phyloP scores from a whole-genome alignment of 1,139 yeast species.

The Zygoascus sp. region DNA sequence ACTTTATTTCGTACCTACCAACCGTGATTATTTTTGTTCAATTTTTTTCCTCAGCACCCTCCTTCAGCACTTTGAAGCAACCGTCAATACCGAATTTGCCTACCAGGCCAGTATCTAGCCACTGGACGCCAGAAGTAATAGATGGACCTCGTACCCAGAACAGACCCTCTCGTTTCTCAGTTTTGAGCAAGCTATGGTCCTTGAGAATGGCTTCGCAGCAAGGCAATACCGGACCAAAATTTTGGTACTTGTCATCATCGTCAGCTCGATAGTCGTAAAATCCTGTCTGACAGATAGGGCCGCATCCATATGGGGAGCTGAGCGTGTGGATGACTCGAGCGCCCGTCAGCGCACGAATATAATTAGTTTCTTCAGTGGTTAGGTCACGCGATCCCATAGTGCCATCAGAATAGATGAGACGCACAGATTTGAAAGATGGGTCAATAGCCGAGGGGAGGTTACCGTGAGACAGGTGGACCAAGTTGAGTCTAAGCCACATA shows the following conservation, averaged over 20 bases:
- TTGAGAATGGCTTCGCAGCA: conserved; percentile 30
- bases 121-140: conserved; percentile 22
- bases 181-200: conserved; percentile 21
- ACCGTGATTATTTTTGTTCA: neutral
- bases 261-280: conserved; percentile 36
- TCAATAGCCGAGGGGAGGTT: conserved; percentile 25
- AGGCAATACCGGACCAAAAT: conserved; percentile 36
- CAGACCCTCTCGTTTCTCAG: conserved; percentile 25
- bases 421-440: conserved; percentile 27
- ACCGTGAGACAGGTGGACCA: conserved; percentile 27
- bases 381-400: conserved; percentile 17
- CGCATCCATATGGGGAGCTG: conserved; percentile 29
- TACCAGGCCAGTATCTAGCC: conserved; percentile 28
- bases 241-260: conserved; percentile 17
- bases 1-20: no score
- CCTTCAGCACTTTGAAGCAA: conserved; percentile 35
- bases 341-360: conserved; percentile 35
- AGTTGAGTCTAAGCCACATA: conserved; percentile 24
- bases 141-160: conserved; percentile 29
- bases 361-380: conserved; percentile 29
- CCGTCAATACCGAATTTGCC: conserved; percentile 32
- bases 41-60: neutral
- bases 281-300: conserved; percentile 37
- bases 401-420: conserved; percentile 30
- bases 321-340: conserved; percentile 35